These are phyloP conservation scores for Cladosporium phlei DNA, from an alignment of 2,329 filamentous ascomycete genomes.

Conservation along the genomic window DNA sequence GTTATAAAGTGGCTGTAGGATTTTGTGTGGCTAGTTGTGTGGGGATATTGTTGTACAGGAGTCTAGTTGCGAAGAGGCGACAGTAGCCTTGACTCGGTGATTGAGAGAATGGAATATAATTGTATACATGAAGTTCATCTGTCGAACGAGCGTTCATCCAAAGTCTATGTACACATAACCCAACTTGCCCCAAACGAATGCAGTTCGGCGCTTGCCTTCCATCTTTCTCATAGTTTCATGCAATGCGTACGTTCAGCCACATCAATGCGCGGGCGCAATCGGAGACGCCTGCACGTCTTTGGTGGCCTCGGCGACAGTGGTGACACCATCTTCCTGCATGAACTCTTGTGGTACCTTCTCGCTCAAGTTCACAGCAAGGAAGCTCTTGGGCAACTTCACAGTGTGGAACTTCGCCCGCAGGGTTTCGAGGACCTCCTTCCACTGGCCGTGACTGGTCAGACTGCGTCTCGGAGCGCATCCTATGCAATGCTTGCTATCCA, in stretches of 20 bases:
- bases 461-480: constrained; percentile 86
- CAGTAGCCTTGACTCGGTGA: not conserved
- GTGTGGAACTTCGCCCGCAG: constrained; percentile 91
- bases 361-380: constrained; percentile 47
- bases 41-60: constrained; percentile 1
- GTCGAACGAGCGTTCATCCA: not conserved
- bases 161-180: not conserved
- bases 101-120: too few relatives aligned
- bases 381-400: constrained; percentile 49
- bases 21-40: constrained; percentile 9
- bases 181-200: not conserved
- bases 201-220: not conserved
- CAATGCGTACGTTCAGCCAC: not conserved
- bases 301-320: constrained; percentile 15
- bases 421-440: constrained; percentile 96
- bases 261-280: constrained; percentile 27
- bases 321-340: constrained; percentile 18
- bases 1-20: constrained; percentile 4
- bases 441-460: constrained; percentile 85
- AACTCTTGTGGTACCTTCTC: constrained; percentile 47
- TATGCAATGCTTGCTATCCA: constrained; percentile 95
- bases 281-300: constrained; percentile 17
- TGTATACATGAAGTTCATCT: too few relatives aligned
- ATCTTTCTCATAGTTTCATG: not conserved
- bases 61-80: constrained; percentile 1